Evolutionary conservation across 257 asterid genomes (phyloP), one percentile per base, ranked within the genome.

Genomic region (Jacaranda mimosifolia): DNA sequence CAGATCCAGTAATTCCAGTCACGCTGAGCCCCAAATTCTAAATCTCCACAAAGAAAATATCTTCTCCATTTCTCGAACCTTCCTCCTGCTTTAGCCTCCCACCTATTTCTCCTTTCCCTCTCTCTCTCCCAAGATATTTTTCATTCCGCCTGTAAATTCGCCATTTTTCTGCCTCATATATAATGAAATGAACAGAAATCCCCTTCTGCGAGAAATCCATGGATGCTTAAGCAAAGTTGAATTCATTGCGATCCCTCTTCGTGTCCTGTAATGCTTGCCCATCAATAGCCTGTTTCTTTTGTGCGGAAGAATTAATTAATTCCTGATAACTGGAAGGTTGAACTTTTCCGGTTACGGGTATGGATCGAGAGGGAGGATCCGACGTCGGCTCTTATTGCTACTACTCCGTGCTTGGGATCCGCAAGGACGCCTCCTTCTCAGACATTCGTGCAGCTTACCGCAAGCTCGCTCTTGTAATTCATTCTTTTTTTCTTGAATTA

Each of bases 391-490:
- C 96, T 10, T 56, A 14, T 7, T 83, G 96, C 85, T 92, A 89
- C 76, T 94, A 94, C 83, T 78, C 97, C 57, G 93, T 90, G 6
- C 91, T 94, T 2, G 98, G 97, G 70, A 82, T 94, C 76, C 90
- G 90, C 45, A 86, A 83, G 75, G 97, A 92, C 53, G 94, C 98
- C 82, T 87, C 97, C 86, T 84, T 63, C 85, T 87, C 97, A 14
- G 94, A 94, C 36, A 75, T 94, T 65, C 98, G 98, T 59, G 51
- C 97, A 14, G 98, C 98, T 67, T 94, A 94, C 72, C 97, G 97
- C 75, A 94, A 88, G 73, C 94, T 92, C 26, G 97, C 98, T 11
- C 81, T 92, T 87, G 97, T 91, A 78, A 9, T 64, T 66, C 8
- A 1, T 4, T 18, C 3, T 42, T 7, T 42, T 4, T 42, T 4